Conservation (phyloP, 768 basidiomycete species). For the Coprinellus aureogranulatus region DNA sequence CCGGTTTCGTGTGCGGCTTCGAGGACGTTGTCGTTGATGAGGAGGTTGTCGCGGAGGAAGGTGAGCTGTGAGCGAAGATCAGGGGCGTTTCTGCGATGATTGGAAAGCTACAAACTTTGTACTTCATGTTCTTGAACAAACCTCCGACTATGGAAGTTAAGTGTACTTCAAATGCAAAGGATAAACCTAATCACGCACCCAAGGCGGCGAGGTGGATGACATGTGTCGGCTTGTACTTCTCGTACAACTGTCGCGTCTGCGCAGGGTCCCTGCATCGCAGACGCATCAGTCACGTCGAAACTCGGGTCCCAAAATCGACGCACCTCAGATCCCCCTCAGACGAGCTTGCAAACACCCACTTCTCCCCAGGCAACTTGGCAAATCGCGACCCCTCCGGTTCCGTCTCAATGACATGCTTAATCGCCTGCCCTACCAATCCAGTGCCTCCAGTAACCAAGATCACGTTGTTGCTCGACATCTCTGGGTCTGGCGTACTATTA, state of each 20-base stretch:
- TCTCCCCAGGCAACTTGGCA: slow-evolving; percentile 72
- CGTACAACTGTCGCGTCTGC: slow-evolving; percentile 71
- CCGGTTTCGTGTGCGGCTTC: slow-evolving; percentile 66
- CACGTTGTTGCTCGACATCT: slow-evolving; percentile 36
- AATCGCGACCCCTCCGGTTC: slow-evolving; percentile 79
- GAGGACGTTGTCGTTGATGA: slow-evolving; percentile 94
- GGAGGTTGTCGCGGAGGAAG: slow-evolving; percentile 90
- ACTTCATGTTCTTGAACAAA: slow-evolving; percentile 93
- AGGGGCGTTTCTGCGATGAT: background rate
- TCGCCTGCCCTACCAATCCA: slow-evolving; percentile 85
- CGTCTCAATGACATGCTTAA: slow-evolving; percentile 72
- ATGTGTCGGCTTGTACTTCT: slow-evolving; percentile 91
- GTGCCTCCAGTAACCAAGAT: slow-evolving; percentile 83
- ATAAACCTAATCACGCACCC: slow-evolving; percentile 45
- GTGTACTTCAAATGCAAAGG: background rate
- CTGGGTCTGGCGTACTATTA: background rate
- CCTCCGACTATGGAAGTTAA: slow-evolving; percentile 68
- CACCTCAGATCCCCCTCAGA: slow-evolving; percentile 85
- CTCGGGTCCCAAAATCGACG: slow-evolving; percentile 5
- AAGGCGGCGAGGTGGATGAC: slow-evolving; percentile 95
- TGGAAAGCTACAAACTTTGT: slow-evolving; percentile 54
- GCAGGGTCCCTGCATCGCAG: slow-evolving; percentile 54
- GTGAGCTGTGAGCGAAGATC: slow-evolving; percentile 57
- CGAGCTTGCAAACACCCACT: slow-evolving; percentile 81
- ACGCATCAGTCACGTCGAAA: background rate